phyloP scores from a whole-genome alignment of 108 stramenopile genomes.

The Parmales sp. region DNA sequence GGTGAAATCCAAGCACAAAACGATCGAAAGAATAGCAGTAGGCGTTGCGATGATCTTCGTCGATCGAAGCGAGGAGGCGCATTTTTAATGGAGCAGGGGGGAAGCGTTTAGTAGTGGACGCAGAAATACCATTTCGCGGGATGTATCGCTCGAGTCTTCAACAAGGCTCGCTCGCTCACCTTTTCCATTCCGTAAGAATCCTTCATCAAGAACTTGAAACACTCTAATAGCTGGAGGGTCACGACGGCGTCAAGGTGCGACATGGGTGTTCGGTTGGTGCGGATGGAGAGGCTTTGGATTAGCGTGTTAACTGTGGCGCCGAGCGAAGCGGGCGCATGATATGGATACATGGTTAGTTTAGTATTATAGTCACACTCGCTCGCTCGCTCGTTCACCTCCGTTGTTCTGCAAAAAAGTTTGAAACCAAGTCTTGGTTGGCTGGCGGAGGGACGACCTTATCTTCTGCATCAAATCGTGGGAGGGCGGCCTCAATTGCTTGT shows the following conservation, averaged over 20 bases:
- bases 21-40: neutral
- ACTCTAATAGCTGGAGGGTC: neutral
- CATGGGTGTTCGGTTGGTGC: neutral
- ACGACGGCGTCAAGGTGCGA: neutral
- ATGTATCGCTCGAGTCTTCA: too few relatives aligned
- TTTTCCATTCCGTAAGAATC: neutral
- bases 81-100: too few relatives aligned
- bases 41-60: neutral
- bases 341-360: too few relatives aligned
- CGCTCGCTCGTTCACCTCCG: too few relatives aligned
- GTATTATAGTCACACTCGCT: too few relatives aligned
- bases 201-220: constrained; percentile 11
- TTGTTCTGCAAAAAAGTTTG: neutral
- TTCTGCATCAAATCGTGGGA: neutral
- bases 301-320: neutral
- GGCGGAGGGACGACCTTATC: neutral
- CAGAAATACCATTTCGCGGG: too few relatives aligned
- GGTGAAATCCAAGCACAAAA: constrained; percentile 3
- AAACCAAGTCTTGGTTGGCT: constrained; percentile 8
- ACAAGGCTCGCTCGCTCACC: too few relatives aligned
- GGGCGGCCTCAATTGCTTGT: neutral
- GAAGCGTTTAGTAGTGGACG: too few relatives aligned
- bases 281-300: neutral
- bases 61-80: too few relatives aligned
- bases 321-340: too few relatives aligned